Base-by-base conservation (phyloP, 2,329 filamentous ascomycete genomes). In the Huntiella decipiens region DNA sequence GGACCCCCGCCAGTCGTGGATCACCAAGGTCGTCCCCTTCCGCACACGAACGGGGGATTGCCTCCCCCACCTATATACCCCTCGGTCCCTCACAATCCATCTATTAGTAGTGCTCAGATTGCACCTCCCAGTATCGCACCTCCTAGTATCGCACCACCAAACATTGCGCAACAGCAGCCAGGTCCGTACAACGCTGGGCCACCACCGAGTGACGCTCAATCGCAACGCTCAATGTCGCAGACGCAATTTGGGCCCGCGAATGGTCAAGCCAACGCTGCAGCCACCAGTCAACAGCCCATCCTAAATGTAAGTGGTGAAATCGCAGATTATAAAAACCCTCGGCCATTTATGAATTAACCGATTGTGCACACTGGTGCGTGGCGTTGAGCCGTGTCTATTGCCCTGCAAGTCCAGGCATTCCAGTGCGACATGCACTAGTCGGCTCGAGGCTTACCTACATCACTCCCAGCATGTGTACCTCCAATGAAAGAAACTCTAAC, bases 31-130 rank as follows among this genome's bases (percentile, higher is more conserved):
- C 67, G 74, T 36, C 63, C 65, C 38, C 61, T 67, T 42, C 71
- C 68, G 51, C 72, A 75, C 47, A 63, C 61, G 47, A 66, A 65
- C 49, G 61, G 63, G 47, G 58, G 63, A 13, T 63, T 57, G 45
- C 52, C 61, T 38, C 67, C 67, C 53, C 70, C 72, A 44, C 73
- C 73, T 53, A 71, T 76, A 58, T 79, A 76, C 54, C 66, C 67
- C 17, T 64, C 70, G 54, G 63, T 73, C 59, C 51, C 68, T 53
- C 64, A 72, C 61, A 57, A 69, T 56, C 56, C 68, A 53, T 64
- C 69, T 33, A 63, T 71, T 48, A 63, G 67, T 55, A 60, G 65
- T 51, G 64, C 73, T 10, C 66, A 79, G 45, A 49, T 49, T 32
- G 70, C 71, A 28, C 22, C 22, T 28, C 22, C 22, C 22, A 28